Evolutionary conservation across 352 stramenopile species (phyloP), one percentile per base, ranked within the genome.

Genomic region (Phytophthora lateralis): DNA sequence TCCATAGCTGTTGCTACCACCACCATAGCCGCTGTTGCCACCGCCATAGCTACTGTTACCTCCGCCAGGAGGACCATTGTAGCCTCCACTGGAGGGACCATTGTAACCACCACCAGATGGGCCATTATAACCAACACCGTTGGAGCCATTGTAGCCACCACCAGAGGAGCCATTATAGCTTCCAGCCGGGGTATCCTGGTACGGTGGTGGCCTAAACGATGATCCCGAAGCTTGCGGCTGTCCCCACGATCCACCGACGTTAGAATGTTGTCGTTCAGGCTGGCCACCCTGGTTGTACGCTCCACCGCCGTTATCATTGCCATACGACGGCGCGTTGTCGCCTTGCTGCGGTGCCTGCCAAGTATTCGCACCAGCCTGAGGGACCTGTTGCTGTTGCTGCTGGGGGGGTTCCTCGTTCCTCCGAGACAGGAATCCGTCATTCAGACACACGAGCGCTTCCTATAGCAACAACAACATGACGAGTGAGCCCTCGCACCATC

Each of bases 361-460:
- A 5, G 12, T 62, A 46, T 63, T 75, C 11, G 38, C 58, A 17
- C 29, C 55, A 34, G 45, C 48, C 15, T 77, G 66, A 26, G 59
- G 42, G 42, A 32, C 18, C 20, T 67, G 49, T 51, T 53, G 51
- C 39, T 65, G 63, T 58, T 42, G 55, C 18, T 47, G 63, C 14
- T 60, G 69, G 51, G 59, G 45, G 14, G 50, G 68, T 17, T 67
- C 55, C 7, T 78, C 76, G n/a, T 76, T 76, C 12, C 63, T 76
- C 55, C 82, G 78, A 6, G 76, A 84, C 27, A 93, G 46, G 26
- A 75, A 80, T 7, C 78, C 80, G 35, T 91, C 80, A 38, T 93
- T 90, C 52, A 93, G 71, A 51, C 82, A 91, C 38, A 93, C 84
- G 5, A 93, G 49, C 21, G 78, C 82, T 80, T 93, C 84, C 79